Evolutionary conservation across 73 alveolate genomes (phyloP).

Genomic region (Uronychia binucleata): DNA sequence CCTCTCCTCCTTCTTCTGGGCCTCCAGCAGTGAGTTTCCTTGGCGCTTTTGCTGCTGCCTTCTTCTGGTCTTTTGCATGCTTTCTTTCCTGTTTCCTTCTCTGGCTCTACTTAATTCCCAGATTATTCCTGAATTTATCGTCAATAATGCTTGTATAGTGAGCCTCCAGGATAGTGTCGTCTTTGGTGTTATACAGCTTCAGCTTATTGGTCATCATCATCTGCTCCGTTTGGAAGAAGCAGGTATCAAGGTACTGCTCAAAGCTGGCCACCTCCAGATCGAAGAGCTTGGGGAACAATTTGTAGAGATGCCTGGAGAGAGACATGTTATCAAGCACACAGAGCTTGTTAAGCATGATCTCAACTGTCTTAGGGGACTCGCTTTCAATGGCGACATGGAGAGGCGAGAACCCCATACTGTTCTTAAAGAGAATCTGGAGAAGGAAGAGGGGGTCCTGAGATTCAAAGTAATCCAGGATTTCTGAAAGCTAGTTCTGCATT

Average conservation of each 20-base stretch:
- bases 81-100: background rate
- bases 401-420: background rate
- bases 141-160: background rate
- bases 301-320: background rate
- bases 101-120: background rate
- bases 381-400: background rate
- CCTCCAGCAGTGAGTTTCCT: background rate
- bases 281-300: constrained; percentile 5
- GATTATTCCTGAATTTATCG: background rate
- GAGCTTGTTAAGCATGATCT: background rate
- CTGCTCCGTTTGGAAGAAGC: constrained; percentile 27
- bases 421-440: background rate
- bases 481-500: background rate
- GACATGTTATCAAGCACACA: background rate
- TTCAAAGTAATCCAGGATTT: background rate
- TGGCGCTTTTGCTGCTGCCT: background rate
- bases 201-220: constrained; percentile 1
- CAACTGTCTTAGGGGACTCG: background rate
- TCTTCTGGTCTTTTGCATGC: background rate
- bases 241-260: background rate
- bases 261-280: constrained; percentile 1
- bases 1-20: no score
- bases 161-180: background rate
- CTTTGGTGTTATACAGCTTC: background rate
- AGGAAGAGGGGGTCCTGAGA: background rate